Evolutionary conservation across 1,284 basidiomycete species (phyloP).

Genomic region (Irpex sp.): DNA sequence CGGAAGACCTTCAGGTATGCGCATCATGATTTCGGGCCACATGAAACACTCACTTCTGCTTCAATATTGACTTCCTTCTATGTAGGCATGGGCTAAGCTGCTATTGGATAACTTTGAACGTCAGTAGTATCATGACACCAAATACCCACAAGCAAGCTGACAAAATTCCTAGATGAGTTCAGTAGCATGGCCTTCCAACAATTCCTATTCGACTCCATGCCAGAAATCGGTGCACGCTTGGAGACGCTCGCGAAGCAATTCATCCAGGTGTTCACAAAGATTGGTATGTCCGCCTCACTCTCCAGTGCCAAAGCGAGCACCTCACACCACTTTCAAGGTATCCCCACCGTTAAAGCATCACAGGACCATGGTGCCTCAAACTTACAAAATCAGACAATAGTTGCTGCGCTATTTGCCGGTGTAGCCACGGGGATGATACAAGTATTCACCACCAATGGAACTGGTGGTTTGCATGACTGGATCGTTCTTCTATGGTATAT

Average conservation of each 20-base stretch:
- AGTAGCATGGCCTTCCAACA: conserved; percentile 2
- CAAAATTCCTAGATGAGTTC: neutral
- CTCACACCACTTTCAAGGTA: conserved; percentile 1
- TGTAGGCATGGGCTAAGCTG: conserved; percentile 6
- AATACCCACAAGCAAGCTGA: neutral
- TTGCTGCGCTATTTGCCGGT: conserved; percentile 10
- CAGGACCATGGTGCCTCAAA: conserved; percentile 9
- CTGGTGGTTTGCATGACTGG: conserved; percentile 47
- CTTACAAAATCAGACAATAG: conserved; percentile 9
- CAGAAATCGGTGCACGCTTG: conserved; percentile 6
- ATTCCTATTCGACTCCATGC: conserved; percentile 7
- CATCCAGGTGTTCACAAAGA: conserved; percentile 10
- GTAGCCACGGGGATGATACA: conserved; percentile 10
- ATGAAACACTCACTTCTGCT: neutral
- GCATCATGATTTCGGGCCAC: conserved; percentile 7
- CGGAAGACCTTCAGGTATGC: conserved; percentile 58
- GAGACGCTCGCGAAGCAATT: conserved; percentile 3
- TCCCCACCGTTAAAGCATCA: conserved; percentile 7
- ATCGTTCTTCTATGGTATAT: conserved; percentile 56
- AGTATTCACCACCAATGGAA: neutral
- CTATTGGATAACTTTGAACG: conserved; percentile 5
- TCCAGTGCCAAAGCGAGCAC: too few species aligned
- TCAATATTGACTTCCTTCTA: neutral
- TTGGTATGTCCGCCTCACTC: neutral
- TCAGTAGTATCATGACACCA: neutral